Conservation (phyloP, 2,329 filamentous ascomycete species). For the Atkinsonella texensis region DNA sequence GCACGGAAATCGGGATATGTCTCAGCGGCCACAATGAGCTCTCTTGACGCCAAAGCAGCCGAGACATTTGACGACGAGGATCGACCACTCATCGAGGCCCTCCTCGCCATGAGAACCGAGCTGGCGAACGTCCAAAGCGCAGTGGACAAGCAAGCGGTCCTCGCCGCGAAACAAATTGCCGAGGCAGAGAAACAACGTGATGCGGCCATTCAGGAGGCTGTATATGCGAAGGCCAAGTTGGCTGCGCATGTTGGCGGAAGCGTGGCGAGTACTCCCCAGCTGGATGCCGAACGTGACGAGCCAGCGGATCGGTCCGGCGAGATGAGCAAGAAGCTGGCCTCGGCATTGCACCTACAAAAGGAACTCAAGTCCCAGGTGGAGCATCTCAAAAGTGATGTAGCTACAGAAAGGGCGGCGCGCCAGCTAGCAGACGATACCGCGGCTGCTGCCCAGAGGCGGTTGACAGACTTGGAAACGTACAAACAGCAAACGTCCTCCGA, state of each 20-base stretch:
- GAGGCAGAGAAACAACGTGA: conserved; percentile 93
- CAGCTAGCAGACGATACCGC: conserved; percentile 82
- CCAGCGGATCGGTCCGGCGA: conserved; percentile 48
- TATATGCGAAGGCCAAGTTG: conserved; percentile 87
- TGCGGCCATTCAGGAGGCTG: conserved; percentile 84
- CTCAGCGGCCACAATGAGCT: conserved; percentile 56
- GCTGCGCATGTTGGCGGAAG: conserved; percentile 63
- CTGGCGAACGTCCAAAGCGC: conserved; percentile 80
- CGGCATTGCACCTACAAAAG: conserved; percentile 63
- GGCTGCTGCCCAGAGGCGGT: conserved; percentile 68
- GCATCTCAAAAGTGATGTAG: conserved; percentile 54
- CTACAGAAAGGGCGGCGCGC: conserved; percentile 68
- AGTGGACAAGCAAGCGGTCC: conserved; percentile 75
- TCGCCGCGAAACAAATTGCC: conserved; percentile 80
- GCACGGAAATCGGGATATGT: conserved; percentile 84
- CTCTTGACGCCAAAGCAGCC: conserved; percentile 63
- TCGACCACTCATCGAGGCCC: conserved; percentile 78
- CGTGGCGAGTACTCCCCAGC: conserved; percentile 45
- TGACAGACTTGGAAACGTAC: conserved; percentile 72
- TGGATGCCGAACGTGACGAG: conserved; percentile 49
- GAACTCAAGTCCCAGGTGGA: conserved; percentile 73
- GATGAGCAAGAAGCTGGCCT: conserved; percentile 71
- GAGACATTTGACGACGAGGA: conserved; percentile 88
- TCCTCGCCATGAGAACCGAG: conserved; percentile 83
- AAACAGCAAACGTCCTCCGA: conserved; percentile 76